Percentiles rank a stretch among this genome's conserved stretches.
Evolutionary conservation across 2,329 filamentous ascomycete genomes (phyloP).

Genomic region (Sporothrix inflata): DNA sequence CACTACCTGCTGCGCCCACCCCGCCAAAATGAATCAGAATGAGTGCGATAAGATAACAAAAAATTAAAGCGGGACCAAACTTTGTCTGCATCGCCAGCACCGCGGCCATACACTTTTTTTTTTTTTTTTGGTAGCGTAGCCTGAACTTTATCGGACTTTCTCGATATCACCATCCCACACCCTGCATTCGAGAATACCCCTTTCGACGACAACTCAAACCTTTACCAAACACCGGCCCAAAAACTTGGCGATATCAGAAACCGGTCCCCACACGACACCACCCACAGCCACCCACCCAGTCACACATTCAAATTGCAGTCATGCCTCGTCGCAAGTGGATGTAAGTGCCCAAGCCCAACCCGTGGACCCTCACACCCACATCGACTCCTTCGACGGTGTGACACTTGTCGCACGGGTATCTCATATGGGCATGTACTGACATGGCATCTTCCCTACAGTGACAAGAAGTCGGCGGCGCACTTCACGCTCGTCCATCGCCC

Average conservation of each 20-base stretch:
- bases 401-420: slow-evolving; percentile 7
- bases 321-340: slow-evolving; percentile 39
- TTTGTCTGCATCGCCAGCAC: background rate
- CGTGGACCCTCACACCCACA: background rate
- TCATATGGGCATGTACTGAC: background rate
- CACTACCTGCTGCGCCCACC: slow-evolving; percentile 19
- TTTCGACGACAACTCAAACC: background rate
- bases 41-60: slow-evolving; percentile 31
- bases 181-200: background rate
- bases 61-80: slow-evolving; percentile 18
- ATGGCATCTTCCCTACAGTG: slow-evolving; percentile 42
- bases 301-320: background rate
- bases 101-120: slow-evolving; percentile 15
- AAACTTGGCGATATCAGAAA: background rate
- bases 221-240: background rate
- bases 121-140: slow-evolving; percentile 25
- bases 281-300: background rate
- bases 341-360: slow-evolving; percentile 39
- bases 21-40: slow-evolving; percentile 27
- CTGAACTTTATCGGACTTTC: background rate
- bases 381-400: background rate
- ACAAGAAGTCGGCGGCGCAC: slow-evolving; percentile 92
- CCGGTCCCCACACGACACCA: background rate
- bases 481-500: slow-evolving; percentile 94
- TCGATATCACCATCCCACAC: background rate